Base-by-base conservation (phyloP, 768 basidiomycete genomes). In the Hysterangium stoloniferum region DNA sequence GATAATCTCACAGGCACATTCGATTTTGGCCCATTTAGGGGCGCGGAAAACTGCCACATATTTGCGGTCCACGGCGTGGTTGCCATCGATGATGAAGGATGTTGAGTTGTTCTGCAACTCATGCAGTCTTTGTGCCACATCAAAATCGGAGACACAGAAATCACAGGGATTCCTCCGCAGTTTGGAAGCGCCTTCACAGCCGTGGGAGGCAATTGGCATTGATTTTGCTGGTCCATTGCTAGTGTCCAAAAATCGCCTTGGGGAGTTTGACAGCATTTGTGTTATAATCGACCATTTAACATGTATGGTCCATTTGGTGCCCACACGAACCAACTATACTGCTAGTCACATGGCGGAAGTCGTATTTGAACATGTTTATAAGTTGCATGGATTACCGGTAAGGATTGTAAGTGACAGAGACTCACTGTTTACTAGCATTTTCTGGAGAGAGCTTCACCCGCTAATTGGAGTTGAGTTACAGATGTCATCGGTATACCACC, bases 311-410 rank as follows among this genome's bases (percentile, higher is more conserved):
- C 69, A 46, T 58, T 3, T 71, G 6, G 55, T 69, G 1, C 65
- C 66, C 1, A 64, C 61, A 15, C 11, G 48, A 17, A 59, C 48
- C 1, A 66, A 52, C 4, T 71, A 69, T 35, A 60, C 40, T 0
- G 65, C 72, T 0, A 37, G 40, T 0, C 63, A 74, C 0, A 47
- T 76, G 0, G 70, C 71, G 0, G 62, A 71, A 33, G 11, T 71
- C 0, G 56, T 72, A 24, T 70, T 71, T 35, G 58, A 58, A 1
- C 34, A 63, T 2, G 58, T 74, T 0, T 72, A 71, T 28, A 68
- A 66, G 11, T 55, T 58, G 0, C 71, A 74, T 49, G 72, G 73
- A 0, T 46, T 75, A 1, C 73, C 70, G 0, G 49, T 55, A 2
- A 22, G 48, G 0, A 66, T 72, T 27, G 57, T 72, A 13, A 61